These are phyloP conservation scores for Trichoderma endophyticum DNA, from an alignment of 2,329 filamentous ascomycete genomes.

Conservation along the genomic window DNA sequence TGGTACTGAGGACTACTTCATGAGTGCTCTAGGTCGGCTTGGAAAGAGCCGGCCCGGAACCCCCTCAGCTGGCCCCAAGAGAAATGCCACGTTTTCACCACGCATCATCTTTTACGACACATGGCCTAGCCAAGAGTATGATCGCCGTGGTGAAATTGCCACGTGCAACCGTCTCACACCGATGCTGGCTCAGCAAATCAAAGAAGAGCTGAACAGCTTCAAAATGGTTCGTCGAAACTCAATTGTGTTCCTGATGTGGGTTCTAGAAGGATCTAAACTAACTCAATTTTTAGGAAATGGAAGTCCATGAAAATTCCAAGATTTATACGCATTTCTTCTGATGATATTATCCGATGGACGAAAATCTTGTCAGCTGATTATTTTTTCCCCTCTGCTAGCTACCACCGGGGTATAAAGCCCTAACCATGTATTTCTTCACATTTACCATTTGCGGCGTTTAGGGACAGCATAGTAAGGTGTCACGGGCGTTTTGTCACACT, in stretches of 20 bases:
- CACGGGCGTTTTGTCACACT: constrained; percentile 48
- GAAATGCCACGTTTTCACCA: constrained; percentile 77
- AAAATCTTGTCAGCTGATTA: constrained; percentile 27
- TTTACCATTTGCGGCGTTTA: constrained; percentile 51
- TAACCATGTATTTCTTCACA: constrained; percentile 51
- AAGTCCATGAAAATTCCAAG: constrained; percentile 97
- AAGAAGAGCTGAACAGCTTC: constrained; percentile 98
- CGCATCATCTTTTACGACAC: constrained; percentile 94
- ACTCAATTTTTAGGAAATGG: constrained; percentile 75
- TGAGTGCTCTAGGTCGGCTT: constrained; percentile 65
- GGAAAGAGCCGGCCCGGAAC: constrained; percentile 79
- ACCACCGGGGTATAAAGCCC: constrained; percentile 23
- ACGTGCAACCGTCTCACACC: constrained; percentile 97
- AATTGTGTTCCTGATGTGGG: not conserved
- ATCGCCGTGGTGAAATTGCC: constrained; percentile 90
- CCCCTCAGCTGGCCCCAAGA: constrained; percentile 63
- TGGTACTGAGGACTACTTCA: constrained; percentile 86
- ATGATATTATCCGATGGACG: constrained; percentile 29
- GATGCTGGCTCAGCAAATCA: constrained; percentile 97
- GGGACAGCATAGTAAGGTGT: constrained; percentile 59
- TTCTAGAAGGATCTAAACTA: constrained; percentile 36
- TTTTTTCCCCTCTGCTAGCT: constrained; percentile 22
- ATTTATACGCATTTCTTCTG: constrained; percentile 99
- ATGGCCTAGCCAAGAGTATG: constrained; percentile 93
- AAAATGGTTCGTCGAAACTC: constrained; percentile 64